Evolutionary conservation across 2,329 filamentous ascomycete species (phyloP).

Genomic region (Penicillium nordicum): DNA sequence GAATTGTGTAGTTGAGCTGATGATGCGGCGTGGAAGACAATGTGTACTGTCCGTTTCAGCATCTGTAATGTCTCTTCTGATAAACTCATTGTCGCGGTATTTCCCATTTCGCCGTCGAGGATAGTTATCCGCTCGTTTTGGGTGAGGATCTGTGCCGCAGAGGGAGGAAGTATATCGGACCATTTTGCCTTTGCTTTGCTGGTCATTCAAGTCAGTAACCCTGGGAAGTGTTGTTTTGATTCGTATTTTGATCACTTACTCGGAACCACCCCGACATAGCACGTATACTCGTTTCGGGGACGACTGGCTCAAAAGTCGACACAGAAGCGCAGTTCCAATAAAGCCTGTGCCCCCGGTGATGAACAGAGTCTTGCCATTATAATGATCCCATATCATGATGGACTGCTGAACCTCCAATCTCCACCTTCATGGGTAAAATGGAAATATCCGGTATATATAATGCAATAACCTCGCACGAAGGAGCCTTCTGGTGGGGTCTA

Average conservation of each 20-base stretch:
- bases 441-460: conserved; percentile 2
- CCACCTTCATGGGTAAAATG: background rate
- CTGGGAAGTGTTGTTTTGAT: background rate
- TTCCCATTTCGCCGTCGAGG: conserved; percentile 22
- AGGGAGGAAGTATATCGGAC: conserved; percentile 14
- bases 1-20: conserved; percentile 18
- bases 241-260: conserved; percentile 5
- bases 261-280: conserved; percentile 19
- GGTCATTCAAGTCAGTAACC: background rate
- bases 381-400: conserved; percentile 26
- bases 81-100: conserved; percentile 22
- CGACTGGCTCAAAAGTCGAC: conserved; percentile 18
- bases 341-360: conserved; percentile 25
- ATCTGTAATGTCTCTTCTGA: conserved; percentile 18
- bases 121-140: conserved; percentile 16
- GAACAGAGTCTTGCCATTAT: conserved; percentile 21
- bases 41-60: conserved; percentile 20
- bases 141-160: conserved; percentile 10
- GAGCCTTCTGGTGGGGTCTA: conserved; percentile 4
- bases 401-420: background rate
- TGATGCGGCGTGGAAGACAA: conserved; percentile 20
- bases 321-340: conserved; percentile 22
- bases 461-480: background rate
- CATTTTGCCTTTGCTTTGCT: conserved; percentile 24
- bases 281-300: conserved; percentile 19